Percentiles rank a stretch among this genome's conserved stretches.
These are phyloP conservation scores for Fusarium denticulatum DNA, from an alignment of 2,329 filamentous ascomycete genomes.

Conservation along the genomic window DNA sequence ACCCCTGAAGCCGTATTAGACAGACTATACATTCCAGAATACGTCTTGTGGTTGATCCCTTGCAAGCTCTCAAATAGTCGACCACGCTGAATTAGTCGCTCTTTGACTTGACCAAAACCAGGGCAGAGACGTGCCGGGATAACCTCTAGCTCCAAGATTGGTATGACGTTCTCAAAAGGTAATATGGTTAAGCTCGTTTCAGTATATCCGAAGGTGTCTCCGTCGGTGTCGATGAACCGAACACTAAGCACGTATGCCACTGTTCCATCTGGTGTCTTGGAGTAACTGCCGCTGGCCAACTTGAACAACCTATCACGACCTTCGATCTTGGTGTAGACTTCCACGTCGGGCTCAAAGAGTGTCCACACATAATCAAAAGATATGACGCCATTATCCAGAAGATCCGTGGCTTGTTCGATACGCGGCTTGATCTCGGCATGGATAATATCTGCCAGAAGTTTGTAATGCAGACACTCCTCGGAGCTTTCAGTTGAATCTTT, in stretches of 20 bases:
- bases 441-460: not conserved
- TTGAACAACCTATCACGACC: not conserved
- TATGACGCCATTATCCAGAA: not conserved
- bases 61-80: not conserved
- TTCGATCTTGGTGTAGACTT: not conserved
- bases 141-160: not conserved
- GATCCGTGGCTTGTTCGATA: constrained; percentile 1
- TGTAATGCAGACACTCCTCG: not conserved
- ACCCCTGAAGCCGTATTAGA: not conserved
- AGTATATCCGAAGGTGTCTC: not conserved
- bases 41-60: not conserved
- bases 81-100: not conserved
- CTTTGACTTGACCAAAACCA: not conserved
- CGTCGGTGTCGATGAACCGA: constrained; percentile 10
- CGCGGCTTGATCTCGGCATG: not conserved
- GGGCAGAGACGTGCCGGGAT: not conserved
- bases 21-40: not conserved
- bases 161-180: not conserved
- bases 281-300: not conserved
- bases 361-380: constrained; percentile 16
- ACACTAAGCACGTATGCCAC: not conserved
- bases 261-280: not conserved
- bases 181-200: not conserved
- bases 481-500: accelerated
- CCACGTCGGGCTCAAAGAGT: not conserved